These are phyloP conservation scores for Xylogone sp. DNA, from an alignment of 2,329 filamentous ascomycete genomes.

Conservation along the genomic window DNA sequence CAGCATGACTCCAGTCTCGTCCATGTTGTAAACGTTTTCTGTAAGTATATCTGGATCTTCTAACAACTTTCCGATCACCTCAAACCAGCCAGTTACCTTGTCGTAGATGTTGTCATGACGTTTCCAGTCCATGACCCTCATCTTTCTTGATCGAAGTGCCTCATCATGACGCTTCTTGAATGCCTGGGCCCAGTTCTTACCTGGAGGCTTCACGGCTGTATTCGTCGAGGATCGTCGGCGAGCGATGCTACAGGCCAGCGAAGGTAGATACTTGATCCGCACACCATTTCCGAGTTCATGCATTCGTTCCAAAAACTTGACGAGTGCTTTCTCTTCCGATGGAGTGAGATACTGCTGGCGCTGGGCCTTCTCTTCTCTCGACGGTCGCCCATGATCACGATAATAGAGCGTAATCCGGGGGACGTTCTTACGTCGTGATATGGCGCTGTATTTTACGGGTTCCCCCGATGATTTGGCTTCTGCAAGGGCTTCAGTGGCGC, in stretches of 20 bases:
- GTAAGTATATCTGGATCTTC: conserved; percentile 8
- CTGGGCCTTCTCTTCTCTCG: conserved; percentile 24
- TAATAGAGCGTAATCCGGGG: conserved; percentile 21
- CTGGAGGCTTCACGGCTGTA: conserved; percentile 12
- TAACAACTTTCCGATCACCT: conserved; percentile 24
- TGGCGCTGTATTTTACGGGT: background rate
- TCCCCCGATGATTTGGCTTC: too few species aligned
- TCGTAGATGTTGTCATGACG: conserved; percentile 28
- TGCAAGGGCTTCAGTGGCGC: too few species aligned
- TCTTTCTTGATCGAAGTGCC: conserved; percentile 10
- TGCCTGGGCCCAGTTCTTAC: conserved; percentile 13
- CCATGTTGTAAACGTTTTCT: conserved; percentile 30
- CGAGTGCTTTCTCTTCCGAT: conserved; percentile 24
- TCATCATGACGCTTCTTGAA: conserved; percentile 16
- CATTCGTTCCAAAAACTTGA: too few species aligned
- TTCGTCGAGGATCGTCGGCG: too few species aligned
- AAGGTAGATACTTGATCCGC: too few species aligned
- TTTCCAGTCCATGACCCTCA: conserved; percentile 11
- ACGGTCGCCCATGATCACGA: conserved; percentile 21
- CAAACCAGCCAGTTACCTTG: conserved; percentile 28
- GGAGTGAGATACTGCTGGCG: conserved; percentile 25
- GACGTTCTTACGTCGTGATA: conserved; percentile 8
- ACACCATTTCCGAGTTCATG: too few species aligned
- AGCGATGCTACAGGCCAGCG: too few species aligned
- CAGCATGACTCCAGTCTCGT: conserved; percentile 29